phyloP scores from a whole-genome alignment of 352 stramenopile species.

The Plasmopara halstedii region DNA sequence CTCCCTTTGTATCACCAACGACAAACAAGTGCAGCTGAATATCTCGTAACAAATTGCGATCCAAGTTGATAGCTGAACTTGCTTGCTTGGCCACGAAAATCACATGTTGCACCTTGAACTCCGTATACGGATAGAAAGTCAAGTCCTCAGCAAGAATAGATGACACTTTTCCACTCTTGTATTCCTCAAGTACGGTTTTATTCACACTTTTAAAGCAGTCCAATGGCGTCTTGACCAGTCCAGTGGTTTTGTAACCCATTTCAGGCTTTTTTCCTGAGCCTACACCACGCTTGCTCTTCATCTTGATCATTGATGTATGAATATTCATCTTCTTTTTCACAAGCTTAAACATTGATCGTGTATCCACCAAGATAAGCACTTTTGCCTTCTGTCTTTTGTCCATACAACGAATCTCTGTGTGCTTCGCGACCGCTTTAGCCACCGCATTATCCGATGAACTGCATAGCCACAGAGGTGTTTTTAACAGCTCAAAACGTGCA shows the following conservation, averaged over 20 bases:
- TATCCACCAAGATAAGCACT: slow-evolving; percentile 53
- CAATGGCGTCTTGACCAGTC: slow-evolving; percentile 64
- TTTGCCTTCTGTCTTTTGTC: slow-evolving; percentile 62
- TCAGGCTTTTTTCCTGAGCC: slow-evolving; percentile 52
- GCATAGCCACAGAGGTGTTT: slow-evolving; percentile 19
- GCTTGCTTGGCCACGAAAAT: slow-evolving; percentile 50
- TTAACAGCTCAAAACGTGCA: neutral
- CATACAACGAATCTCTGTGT: slow-evolving; percentile 43
- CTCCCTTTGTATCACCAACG: slow-evolving; percentile 32
- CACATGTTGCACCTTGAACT: slow-evolving; percentile 48
- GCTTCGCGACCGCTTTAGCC: slow-evolving; percentile 25
- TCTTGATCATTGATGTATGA: slow-evolving; percentile 41
- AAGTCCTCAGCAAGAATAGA: slow-evolving; percentile 54
- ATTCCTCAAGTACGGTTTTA: slow-evolving; percentile 44
- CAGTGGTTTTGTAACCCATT: slow-evolving; percentile 48
- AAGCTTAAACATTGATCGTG: slow-evolving; percentile 44
- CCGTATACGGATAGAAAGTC: slow-evolving; percentile 56
- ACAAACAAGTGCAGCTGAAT: slow-evolving; percentile 46
- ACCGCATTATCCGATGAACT: slow-evolving; percentile 45
- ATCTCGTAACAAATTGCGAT: slow-evolving; percentile 33
- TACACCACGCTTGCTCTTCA: slow-evolving; percentile 49
- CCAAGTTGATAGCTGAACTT: slow-evolving; percentile 34
- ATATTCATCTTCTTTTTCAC: slow-evolving; percentile 56
- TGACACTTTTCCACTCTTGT: slow-evolving; percentile 52
- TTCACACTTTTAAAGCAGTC: slow-evolving; percentile 62